Evolutionary conservation across 2,329 filamentous ascomycete species (phyloP).

Genomic region (Xylariomycetidae sp.): DNA sequence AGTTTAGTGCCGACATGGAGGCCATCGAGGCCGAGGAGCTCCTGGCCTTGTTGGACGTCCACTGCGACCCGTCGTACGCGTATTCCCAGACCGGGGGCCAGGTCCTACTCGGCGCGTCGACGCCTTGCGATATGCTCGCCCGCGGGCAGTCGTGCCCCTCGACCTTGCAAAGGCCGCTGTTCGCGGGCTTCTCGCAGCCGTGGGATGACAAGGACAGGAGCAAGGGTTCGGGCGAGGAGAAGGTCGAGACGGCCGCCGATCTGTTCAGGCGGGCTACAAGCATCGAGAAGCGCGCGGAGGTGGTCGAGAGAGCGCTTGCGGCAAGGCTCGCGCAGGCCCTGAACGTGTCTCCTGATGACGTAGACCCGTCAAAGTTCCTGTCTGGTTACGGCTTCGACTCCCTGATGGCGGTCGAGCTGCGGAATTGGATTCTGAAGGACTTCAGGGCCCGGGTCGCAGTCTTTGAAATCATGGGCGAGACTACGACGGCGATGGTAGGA

Average conservation of each 20-base stretch:
- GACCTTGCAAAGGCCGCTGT: slow-evolving; percentile 9
- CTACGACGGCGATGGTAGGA: too few relatives aligned
- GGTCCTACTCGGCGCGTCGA: slow-evolving; percentile 11
- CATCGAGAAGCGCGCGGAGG: slow-evolving; percentile 7
- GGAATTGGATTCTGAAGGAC: slow-evolving; percentile 23
- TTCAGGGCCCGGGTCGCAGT: slow-evolving; percentile 10
- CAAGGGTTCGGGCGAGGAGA: slow-evolving; percentile 2
- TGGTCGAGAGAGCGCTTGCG: slow-evolving; percentile 9
- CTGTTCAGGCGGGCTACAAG: slow-evolving; percentile 10
- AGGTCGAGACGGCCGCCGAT: slow-evolving; percentile 4
- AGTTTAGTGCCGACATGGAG: slow-evolving; percentile 11
- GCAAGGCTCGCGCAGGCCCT: slow-evolving; percentile 14
- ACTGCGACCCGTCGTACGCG: slow-evolving; percentile 13
- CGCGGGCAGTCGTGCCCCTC: slow-evolving; percentile 5
- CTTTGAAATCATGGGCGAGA: slow-evolving; percentile 15
- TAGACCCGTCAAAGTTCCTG: slow-evolving; percentile 19
- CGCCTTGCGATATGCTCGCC: slow-evolving; percentile 10
- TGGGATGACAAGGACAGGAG: not conserved
- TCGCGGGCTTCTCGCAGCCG: slow-evolving; percentile 8
- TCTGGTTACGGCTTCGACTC: slow-evolving; percentile 28
- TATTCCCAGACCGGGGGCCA: slow-evolving; percentile 6
- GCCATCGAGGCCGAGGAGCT: slow-evolving; percentile 19
- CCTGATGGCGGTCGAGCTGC: slow-evolving; percentile 27
- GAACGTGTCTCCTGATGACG: slow-evolving; percentile 15
- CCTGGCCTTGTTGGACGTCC: slow-evolving; percentile 15